These are phyloP conservation scores for Hymenotorrendiella dingleyae DNA, from an alignment of 2,329 filamentous ascomycete genomes.

Conservation along the genomic window DNA sequence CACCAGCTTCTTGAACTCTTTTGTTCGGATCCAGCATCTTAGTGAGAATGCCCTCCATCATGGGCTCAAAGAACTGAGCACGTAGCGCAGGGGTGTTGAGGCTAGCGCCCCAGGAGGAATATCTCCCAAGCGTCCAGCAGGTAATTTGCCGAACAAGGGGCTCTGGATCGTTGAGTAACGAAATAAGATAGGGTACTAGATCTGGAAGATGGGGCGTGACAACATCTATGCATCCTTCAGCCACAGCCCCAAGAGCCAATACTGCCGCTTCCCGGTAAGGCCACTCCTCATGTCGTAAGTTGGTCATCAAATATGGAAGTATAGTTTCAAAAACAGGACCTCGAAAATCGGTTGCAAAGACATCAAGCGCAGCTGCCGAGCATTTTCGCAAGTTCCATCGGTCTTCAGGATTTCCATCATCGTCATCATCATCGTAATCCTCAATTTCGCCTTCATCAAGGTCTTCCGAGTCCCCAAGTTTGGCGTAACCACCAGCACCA, in stretches of 20 bases:
- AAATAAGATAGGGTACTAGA: constrained; percentile 83
- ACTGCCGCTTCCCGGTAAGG: constrained; percentile 90
- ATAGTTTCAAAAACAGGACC: constrained; percentile 85
- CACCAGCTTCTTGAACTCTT: constrained; percentile 92
- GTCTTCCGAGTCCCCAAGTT: constrained; percentile 62
- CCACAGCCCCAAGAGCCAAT: constrained; percentile 86
- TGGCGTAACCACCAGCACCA: constrained; percentile 46
- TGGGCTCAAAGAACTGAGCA: constrained; percentile 79
- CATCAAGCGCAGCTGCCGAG: constrained; percentile 89
- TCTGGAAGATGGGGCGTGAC: constrained; percentile 88
- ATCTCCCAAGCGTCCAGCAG: constrained; percentile 93
- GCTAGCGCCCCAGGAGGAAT: constrained; percentile 85
- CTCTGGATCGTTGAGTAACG: constrained; percentile 75
- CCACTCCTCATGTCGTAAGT: constrained; percentile 85
- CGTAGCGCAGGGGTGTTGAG: constrained; percentile 62
- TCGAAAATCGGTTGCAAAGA: constrained; percentile 87
- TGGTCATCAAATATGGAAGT: constrained; percentile 84
- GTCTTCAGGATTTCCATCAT: constrained; percentile 78
- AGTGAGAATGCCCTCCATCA: constrained; percentile 92
- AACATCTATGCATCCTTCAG: constrained; percentile 86
- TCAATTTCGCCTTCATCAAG: constrained; percentile 79
- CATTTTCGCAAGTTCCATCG: constrained; percentile 95
- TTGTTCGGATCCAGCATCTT: constrained; percentile 98
- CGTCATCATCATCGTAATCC: constrained; percentile 62
- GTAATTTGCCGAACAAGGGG: constrained; percentile 94